These are phyloP conservation scores for Clathrospora elynae DNA, from an alignment of 2,329 filamentous ascomycete species.

Conservation along the genomic window DNA sequence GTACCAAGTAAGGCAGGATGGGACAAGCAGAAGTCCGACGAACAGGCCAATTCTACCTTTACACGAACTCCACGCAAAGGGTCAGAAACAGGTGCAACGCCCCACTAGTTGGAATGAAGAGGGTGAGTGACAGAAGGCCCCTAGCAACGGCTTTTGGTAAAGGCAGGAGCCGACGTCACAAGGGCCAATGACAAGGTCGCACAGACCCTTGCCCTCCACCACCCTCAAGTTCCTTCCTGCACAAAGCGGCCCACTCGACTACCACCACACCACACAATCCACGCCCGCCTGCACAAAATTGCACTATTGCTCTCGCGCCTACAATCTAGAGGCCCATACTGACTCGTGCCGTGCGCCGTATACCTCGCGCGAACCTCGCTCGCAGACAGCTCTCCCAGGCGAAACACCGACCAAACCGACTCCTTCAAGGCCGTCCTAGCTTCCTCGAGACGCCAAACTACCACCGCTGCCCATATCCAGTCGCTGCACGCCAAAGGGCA, in stretches of 20 bases:
- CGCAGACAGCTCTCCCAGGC: slow-evolving; percentile 22
- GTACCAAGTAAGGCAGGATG: no score
- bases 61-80: no score
- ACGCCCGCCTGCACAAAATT: slow-evolving; percentile 29
- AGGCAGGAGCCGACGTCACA: slow-evolving; percentile 24
- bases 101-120: no score
- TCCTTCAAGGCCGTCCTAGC: slow-evolving; percentile 10
- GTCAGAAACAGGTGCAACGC: no score
- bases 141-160: background rate
- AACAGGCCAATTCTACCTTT: no score
- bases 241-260: slow-evolving; percentile 38
- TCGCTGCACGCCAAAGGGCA: slow-evolving; percentile 25
- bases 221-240: slow-evolving; percentile 33
- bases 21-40: no score
- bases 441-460: slow-evolving; percentile 18
- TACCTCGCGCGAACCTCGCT: slow-evolving; percentile 16
- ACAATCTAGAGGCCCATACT: slow-evolving; percentile 14
- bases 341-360: slow-evolving; percentile 12
- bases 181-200: slow-evolving; percentile 29
- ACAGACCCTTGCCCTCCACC: slow-evolving; percentile 28
- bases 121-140: background rate
- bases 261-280: slow-evolving; percentile 33
- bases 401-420: slow-evolving; percentile 17
- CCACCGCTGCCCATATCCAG: slow-evolving; percentile 7
- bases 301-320: slow-evolving; percentile 20